phyloP scores from a whole-genome alignment of 768 basidiomycete genomes.

The Suillus clintonianus region DNA sequence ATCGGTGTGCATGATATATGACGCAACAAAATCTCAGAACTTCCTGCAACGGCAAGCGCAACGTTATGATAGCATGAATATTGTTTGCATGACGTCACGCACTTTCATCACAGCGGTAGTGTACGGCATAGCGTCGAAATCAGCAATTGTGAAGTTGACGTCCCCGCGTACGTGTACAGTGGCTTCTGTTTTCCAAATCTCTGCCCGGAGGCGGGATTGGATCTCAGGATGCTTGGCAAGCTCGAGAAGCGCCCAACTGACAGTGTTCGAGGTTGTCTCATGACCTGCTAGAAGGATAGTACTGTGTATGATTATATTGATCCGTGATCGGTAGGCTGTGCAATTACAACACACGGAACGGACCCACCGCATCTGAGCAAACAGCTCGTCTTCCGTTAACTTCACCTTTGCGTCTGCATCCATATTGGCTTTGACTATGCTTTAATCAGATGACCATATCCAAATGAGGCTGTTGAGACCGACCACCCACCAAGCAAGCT shows the following conservation, averaged over 20 bases:
- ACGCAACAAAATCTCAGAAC: constrained; percentile 50
- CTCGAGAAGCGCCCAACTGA: constrained; percentile 65
- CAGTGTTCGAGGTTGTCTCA: constrained; percentile 60
- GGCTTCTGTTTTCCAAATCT: constrained; percentile 38
- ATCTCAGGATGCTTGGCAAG: constrained; percentile 58
- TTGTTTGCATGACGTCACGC: background rate
- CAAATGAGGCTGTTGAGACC: background rate
- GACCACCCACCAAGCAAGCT: constrained; percentile 40
- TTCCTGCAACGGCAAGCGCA: constrained; percentile 35
- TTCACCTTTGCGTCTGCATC: constrained; percentile 24
- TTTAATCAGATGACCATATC: background rate
- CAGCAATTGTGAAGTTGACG: constrained; percentile 38
- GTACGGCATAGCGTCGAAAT: constrained; percentile 54
- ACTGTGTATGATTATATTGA: constrained; percentile 21
- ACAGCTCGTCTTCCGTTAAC: constrained; percentile 15
- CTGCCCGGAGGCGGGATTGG: constrained; percentile 62
- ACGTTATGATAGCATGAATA: background rate
- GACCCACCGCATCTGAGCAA: constrained; percentile 20
- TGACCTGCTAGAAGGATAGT: constrained; percentile 53
- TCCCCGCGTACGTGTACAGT: constrained; percentile 38
- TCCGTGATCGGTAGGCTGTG: background rate
- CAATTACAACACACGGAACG: background rate
- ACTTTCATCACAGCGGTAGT: constrained; percentile 49
- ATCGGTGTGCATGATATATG: constrained; percentile 52
- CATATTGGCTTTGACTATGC: constrained; percentile 30